Evolutionary conservation across 352 stramenopile species (phyloP).

Genomic region (Phytopythium aichiense): DNA sequence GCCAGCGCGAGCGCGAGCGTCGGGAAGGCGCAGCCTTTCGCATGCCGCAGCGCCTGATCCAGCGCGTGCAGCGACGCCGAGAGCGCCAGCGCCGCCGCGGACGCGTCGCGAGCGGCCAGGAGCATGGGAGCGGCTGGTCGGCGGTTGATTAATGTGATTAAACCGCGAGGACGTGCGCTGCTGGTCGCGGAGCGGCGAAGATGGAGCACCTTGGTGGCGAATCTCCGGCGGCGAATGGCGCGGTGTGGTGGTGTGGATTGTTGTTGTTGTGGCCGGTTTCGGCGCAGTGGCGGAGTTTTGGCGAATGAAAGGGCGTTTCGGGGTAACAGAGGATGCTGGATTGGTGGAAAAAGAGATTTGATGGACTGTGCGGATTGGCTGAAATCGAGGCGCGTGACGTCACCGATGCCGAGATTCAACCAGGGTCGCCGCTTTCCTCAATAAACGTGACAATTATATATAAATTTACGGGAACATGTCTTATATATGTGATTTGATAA

Average conservation of each 20-base stretch:
- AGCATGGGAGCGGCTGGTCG: neutral
- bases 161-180: neutral
- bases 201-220: slow-evolving; percentile 1
- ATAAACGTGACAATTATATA: no score
- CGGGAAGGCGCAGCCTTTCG: slow-evolving; percentile 23
- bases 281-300: no score
- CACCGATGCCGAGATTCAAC: no score
- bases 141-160: neutral
- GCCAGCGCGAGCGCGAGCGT: slow-evolving; percentile 27
- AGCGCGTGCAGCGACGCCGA: slow-evolving; percentile 12
- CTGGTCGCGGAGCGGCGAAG: neutral
- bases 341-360: no score
- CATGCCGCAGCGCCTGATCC: slow-evolving; percentile 13
- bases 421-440: no score
- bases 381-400: no score
- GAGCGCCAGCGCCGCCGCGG: slow-evolving; percentile 7
- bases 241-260: no score
- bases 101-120: neutral
- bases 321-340: no score
- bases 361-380: no score
- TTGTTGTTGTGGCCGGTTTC: no score
- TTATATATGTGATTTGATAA: neutral
- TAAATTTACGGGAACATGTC: no score
- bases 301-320: no score
- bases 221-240: slow-evolving; percentile 1